Percentiles rank a stretch among this genome's conserved stretches.
Conservation (phyloP, 2,329 filamentous ascomycete genomes). For the Pseudonectria buxi region DNA sequence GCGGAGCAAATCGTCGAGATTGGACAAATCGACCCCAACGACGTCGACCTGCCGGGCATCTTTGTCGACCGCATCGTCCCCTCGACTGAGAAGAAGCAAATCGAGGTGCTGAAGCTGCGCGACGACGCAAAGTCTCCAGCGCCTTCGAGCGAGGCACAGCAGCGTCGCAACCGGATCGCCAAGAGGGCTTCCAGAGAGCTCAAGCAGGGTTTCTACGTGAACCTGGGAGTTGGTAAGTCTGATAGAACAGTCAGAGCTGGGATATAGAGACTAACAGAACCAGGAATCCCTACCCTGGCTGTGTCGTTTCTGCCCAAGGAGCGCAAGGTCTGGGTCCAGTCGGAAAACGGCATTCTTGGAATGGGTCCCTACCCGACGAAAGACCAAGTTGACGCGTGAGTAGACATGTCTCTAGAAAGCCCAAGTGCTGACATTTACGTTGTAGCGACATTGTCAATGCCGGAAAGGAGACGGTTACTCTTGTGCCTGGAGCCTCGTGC, state of each 20-base stretch:
- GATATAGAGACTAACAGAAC: background rate
- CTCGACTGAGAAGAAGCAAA: conserved; percentile 61
- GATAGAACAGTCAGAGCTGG: no score
- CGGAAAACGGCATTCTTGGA: conserved; percentile 78
- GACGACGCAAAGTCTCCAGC: conserved; percentile 34
- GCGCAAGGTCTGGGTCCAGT: conserved; percentile 74
- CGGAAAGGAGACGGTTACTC: conserved; percentile 79
- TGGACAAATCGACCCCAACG: conserved; percentile 65
- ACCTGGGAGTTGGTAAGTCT: conserved; percentile 58
- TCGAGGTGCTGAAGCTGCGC: conserved; percentile 61
- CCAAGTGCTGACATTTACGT: rapidly evolving
- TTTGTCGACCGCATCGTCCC: conserved; percentile 77
- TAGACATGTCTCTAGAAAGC: no score
- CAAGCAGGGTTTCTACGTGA: conserved; percentile 73
- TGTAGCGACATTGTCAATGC: conserved; percentile 70
- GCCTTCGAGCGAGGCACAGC: conserved; percentile 39
- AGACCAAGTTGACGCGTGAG: conserved; percentile 59
- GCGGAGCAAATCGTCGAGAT: conserved; percentile 75
- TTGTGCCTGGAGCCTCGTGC: conserved; percentile 66
- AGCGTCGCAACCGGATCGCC: conserved; percentile 64
- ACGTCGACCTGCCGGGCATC: conserved; percentile 74
- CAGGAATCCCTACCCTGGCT: conserved; percentile 77
- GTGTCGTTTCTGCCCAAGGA: conserved; percentile 65
- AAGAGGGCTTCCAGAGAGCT: conserved; percentile 72
- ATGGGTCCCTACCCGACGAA: conserved; percentile 75